Evolutionary conservation across 2,329 filamentous ascomycete genomes (phyloP).

Genomic region (Diaporthe capsici): DNA sequence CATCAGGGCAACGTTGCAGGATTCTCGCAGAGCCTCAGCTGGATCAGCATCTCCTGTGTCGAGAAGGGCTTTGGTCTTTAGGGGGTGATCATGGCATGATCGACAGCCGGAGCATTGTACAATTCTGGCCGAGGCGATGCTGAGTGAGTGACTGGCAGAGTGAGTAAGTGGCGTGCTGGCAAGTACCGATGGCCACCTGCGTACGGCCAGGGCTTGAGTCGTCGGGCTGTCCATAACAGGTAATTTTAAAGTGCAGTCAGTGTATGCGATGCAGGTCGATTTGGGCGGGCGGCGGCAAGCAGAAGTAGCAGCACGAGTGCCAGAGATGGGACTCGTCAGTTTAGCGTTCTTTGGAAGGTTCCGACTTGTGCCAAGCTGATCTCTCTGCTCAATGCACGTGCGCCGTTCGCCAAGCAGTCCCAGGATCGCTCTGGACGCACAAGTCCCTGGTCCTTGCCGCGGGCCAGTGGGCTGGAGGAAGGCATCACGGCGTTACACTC

Average conservation of each 20-base stretch:
- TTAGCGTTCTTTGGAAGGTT: neutral
- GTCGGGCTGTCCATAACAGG: slow-evolving; percentile 3
- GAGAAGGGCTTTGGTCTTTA: neutral
- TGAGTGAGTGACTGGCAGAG: neutral
- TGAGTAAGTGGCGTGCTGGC: neutral
- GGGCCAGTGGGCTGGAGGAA: slow-evolving; percentile 5
- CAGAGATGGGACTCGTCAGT: neutral
- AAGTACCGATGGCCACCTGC: neutral
- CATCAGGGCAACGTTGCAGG: slow-evolving; percentile 12
- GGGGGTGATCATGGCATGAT: slow-evolving; percentile 18
- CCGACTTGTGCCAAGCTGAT: slow-evolving; percentile 14
- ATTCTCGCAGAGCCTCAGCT: slow-evolving; percentile 6
- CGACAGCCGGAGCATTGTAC: slow-evolving; percentile 1
- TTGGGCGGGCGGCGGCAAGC: slow-evolving; percentile 17
- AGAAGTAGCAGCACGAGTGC: neutral
- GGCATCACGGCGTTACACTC: slow-evolving; percentile 26
- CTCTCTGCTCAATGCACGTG: slow-evolving; percentile 22
- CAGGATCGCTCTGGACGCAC: slow-evolving; percentile 3
- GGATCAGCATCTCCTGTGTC: slow-evolving; percentile 1
- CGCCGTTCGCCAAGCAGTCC: neutral
- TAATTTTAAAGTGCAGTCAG: neutral
- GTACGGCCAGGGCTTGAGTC: neutral
- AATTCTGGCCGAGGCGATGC: neutral
- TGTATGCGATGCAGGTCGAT: neutral
- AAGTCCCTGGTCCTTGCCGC: slow-evolving; percentile 4